These are phyloP conservation scores for Botrytis fragariae DNA, from an alignment of 2,329 filamentous ascomycete species.

Conservation along the genomic window DNA sequence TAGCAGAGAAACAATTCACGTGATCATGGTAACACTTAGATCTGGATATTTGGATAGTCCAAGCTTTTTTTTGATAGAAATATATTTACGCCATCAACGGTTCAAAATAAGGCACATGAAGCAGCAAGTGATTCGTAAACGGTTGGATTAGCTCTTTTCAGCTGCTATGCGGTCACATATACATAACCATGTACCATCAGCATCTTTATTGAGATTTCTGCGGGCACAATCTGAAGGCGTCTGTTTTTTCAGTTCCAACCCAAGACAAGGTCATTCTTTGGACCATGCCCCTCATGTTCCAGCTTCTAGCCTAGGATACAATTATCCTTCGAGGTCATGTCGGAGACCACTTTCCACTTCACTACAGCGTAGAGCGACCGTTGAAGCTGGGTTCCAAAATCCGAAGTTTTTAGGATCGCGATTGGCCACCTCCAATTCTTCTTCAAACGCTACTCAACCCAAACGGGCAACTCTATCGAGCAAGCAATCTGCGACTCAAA, in stretches of 20 bases:
- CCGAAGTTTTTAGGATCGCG: conserved; percentile 34
- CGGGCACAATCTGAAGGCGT: conserved; percentile 64
- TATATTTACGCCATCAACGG: conserved; percentile 15
- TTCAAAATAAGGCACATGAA: conserved; percentile 17
- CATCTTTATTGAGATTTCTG: conserved; percentile 67
- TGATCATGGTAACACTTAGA: background rate
- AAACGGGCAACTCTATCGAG: conserved; percentile 13
- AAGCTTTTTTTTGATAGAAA: conserved; percentile 22
- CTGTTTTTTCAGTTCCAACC: conserved; percentile 49
- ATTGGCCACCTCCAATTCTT: conserved; percentile 17
- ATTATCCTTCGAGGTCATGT: conserved; percentile 21
- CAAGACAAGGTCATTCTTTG: conserved; percentile 34
- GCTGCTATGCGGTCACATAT: conserved; percentile 38
- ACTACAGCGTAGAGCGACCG: conserved; percentile 23
- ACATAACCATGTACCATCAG: conserved; percentile 46
- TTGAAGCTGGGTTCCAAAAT: conserved; percentile 32
- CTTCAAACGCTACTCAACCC: conserved; percentile 7
- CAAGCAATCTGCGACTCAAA: conserved; percentile 20
- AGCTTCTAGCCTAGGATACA: conserved; percentile 13
- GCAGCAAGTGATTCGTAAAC: conserved; percentile 14
- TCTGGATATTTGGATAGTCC: conserved; percentile 17
- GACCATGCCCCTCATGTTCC: conserved; percentile 28
- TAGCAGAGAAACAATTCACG: background rate
- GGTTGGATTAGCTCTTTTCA: conserved; percentile 23
- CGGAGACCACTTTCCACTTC: conserved; percentile 29